phyloP scores from a whole-genome alignment of 2,329 filamentous ascomycete species.

The Colletotrichum chlorophyti region DNA sequence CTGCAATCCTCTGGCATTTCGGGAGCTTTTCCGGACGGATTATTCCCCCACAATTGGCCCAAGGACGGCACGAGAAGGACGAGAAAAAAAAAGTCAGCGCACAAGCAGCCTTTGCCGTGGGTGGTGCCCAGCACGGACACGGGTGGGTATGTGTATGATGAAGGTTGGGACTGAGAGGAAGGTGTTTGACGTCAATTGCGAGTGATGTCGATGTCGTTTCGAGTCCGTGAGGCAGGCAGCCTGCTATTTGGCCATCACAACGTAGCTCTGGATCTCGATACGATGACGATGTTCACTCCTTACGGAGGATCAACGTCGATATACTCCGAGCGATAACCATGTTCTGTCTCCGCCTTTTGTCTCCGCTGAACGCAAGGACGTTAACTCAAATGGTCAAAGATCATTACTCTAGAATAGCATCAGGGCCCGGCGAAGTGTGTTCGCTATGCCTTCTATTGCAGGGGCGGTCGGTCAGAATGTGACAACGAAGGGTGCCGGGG shows the following conservation, averaged over 20 bases:
- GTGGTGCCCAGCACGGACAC: too few species aligned
- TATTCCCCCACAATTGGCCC: neutral
- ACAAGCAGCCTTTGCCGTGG: neutral
- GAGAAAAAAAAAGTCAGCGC: neutral
- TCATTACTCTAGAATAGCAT: neutral
- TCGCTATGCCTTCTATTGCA: conserved; percentile 2
- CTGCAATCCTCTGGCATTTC: neutral
- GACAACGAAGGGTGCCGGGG: neutral
- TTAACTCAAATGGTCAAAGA: neutral
- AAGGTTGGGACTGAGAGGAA: too few species aligned
- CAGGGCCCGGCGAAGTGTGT: neutral
- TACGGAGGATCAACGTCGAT: conserved; percentile 7
- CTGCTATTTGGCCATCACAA: neutral
- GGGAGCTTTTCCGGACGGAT: neutral
- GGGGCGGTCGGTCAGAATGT: neutral
- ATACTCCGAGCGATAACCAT: conserved; percentile 12
- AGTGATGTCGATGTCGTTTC: neutral
- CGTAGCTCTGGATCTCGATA: conserved; percentile 20
- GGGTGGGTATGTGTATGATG: too few species aligned
- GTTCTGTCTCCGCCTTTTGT: conserved; percentile 7
- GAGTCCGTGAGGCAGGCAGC: neutral
- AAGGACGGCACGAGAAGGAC: neutral
- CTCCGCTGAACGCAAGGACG: conserved; percentile 15
- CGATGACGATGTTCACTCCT: neutral
- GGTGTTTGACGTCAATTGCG: too few species aligned